Conservation (phyloP, 2,329 filamentous ascomycete species). For the Fusarium caatingaense region DNA sequence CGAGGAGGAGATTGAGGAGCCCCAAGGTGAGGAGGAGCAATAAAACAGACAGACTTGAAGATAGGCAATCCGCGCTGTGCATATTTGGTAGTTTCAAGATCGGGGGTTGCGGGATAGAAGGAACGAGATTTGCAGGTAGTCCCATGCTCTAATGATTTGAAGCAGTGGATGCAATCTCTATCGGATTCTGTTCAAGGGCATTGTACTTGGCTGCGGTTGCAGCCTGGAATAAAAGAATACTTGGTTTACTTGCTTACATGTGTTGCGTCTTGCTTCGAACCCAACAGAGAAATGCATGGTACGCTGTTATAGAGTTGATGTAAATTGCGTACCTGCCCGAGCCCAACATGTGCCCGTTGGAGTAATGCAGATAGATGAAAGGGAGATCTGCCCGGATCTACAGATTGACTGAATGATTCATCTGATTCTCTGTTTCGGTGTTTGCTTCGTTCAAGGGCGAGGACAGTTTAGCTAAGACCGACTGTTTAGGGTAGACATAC, state of each 20-base stretch:
- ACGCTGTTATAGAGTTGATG: neutral
- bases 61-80: constrained; percentile 10
- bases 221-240: constrained; percentile 43
- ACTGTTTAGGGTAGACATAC: neutral
- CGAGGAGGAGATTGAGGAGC: constrained; percentile 68
- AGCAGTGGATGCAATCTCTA: constrained; percentile 43
- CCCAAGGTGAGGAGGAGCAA: constrained; percentile 45
- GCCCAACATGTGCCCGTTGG: neutral
- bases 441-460: neutral
- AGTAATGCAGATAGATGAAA: neutral
- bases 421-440: neutral
- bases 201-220: constrained; percentile 31
- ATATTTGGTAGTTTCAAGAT: constrained; percentile 30
- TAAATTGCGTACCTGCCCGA: neutral
- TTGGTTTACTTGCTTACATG: constrained; percentile 32
- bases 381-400: neutral
- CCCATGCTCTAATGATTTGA: constrained; percentile 47
- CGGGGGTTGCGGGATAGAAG: constrained; percentile 23
- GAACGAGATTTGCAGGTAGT: constrained; percentile 37
- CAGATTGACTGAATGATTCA: neutral
- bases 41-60: constrained; percentile 20
- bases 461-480: neutral
- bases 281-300: neutral
- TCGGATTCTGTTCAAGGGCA: constrained; percentile 25
- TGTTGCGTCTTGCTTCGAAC: neutral